Evolutionary conservation across 1,284 basidiomycete genomes (phyloP), one percentile per base, ranked within the genome.

Genomic region (Cutaneotrichosporon sp.): DNA sequence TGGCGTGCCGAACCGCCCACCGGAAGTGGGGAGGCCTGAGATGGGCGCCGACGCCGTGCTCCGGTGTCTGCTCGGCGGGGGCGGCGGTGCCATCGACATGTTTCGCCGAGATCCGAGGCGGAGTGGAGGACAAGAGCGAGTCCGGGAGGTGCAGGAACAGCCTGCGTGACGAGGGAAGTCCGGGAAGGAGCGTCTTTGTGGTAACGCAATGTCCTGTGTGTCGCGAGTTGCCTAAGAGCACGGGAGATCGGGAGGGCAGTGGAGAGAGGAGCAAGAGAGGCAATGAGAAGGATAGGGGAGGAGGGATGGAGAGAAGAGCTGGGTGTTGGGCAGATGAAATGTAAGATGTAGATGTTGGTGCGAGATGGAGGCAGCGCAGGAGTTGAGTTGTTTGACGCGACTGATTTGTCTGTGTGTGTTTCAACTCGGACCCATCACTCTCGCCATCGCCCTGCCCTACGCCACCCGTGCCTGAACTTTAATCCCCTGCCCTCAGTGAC

Each of bases 31-130:
- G 3, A 27, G 25, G 4, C 24, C 8, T 1, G 18, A 50, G 18
- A n/a, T 18, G 4, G 47, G 51, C 13, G 22, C 51, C 22, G 51
- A 53, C 22, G 51, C 51, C 34, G 51, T 24, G 34, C 33, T 25
- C 31, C 51, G 29, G 24, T 53, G 51, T 7, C 51, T 10, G 9
- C 11, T 36, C 13, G 51, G 33, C 34, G 51, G n/a, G 20, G 51
- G 33, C 3, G 51, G 51, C 2, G 54, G 43, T 38, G 43, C 43
- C 54, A 56, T 56, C 42, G 54, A 56, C 54, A 56, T 56, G 43
- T 29, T 24, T 29, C 38, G 13, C 16, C 20, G 13, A 20, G 34
- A n/a, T n/a, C 13, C n/a, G 34, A 14, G 33, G 34, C n/a, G n/a
- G n/a, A n/a, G 24, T 16, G 20, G 34, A n/a, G 27, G 49, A n/a